These are phyloP conservation scores for Mycena chlorophos DNA, from an alignment of 768 basidiomycete genomes.

Conservation along the genomic window DNA sequence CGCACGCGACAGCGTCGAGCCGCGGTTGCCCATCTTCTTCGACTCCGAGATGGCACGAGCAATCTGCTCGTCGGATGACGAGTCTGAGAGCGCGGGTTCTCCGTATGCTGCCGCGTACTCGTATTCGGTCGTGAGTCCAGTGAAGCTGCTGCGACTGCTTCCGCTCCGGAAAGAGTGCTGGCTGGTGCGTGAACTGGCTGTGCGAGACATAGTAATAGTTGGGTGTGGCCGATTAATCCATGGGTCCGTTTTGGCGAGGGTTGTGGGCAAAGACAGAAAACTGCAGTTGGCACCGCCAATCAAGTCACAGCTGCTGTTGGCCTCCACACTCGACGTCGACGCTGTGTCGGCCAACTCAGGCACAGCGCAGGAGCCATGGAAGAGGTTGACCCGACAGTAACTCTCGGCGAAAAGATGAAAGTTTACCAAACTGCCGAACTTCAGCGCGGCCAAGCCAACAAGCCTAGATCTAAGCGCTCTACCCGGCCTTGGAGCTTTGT, in stretches of 20 bases:
- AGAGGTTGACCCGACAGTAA: too few relatives aligned
- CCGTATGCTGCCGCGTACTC: slow-evolving; percentile 12
- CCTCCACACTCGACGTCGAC: too few relatives aligned
- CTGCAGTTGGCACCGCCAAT: too few relatives aligned
- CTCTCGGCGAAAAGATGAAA: too few relatives aligned
- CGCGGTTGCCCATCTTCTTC: not conserved
- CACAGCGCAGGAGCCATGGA: too few relatives aligned
- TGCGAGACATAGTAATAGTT: not conserved
- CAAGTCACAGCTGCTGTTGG: too few relatives aligned
- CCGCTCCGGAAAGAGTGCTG: not conserved
- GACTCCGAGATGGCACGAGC: slow-evolving; percentile 13
- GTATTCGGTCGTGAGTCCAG: slow-evolving; percentile 1
- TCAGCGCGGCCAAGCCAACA: too few relatives aligned
- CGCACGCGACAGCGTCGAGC: slow-evolving; percentile 9
- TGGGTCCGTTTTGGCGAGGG: not conserved
- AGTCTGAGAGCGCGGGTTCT: slow-evolving; percentile 16
- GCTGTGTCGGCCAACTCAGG: too few relatives aligned
- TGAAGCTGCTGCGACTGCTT: not conserved
- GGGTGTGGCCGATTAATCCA: not conserved
- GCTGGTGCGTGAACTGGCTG: not conserved
- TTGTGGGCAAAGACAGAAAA: not conserved
- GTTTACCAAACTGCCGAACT: too few relatives aligned
- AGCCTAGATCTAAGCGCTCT: too few relatives aligned
- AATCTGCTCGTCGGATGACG: slow-evolving; percentile 15
- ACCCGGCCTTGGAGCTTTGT: too few relatives aligned